Percentiles rank a stretch among this genome's conserved stretches.
phyloP scores from a whole-genome alignment of 2,329 filamentous ascomycete genomes.

The Boeremia exigua region DNA sequence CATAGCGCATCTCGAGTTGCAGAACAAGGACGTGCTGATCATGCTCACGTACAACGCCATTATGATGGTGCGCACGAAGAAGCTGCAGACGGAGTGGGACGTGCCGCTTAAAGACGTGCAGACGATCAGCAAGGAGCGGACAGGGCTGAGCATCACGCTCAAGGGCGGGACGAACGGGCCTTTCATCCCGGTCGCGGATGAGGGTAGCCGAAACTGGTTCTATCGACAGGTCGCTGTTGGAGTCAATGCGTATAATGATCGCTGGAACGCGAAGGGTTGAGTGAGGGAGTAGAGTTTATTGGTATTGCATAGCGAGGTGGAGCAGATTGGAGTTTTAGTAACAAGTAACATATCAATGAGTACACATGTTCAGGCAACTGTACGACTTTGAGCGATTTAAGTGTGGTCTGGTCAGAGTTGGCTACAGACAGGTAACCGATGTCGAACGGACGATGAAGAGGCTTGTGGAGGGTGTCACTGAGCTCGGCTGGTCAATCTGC shows the following conservation, averaged over 20 bases:
- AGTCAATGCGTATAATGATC: constrained; percentile 72
- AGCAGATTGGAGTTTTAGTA: not conserved
- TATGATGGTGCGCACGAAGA: constrained; percentile 86
- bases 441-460: not conserved
- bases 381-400: not conserved
- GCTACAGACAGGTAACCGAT: not conserved
- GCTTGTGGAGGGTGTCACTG: not conserved
- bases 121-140: constrained; percentile 95
- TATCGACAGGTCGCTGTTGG: constrained; percentile 70
- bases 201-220: constrained; percentile 73
- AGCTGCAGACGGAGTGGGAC: constrained; percentile 91
- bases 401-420: not conserved
- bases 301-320: constrained; percentile 12
- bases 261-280: constrained; percentile 66
- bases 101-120: constrained; percentile 94
- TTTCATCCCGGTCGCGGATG: constrained; percentile 92
- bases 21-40: constrained; percentile 86
- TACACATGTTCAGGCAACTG: constrained; percentile 5
- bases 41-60: constrained; percentile 69
- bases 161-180: constrained; percentile 92
- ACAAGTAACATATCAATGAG: constrained; percentile 5
- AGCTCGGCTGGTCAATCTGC: no score
- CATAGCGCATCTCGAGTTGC: constrained; percentile 93
- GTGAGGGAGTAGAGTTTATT: not conserved
- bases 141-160: constrained; percentile 85